Evolutionary conservation across 1,284 basidiomycete genomes (phyloP), one percentile per base, ranked within the genome.

Genomic region (Malassezia restricta): DNA sequence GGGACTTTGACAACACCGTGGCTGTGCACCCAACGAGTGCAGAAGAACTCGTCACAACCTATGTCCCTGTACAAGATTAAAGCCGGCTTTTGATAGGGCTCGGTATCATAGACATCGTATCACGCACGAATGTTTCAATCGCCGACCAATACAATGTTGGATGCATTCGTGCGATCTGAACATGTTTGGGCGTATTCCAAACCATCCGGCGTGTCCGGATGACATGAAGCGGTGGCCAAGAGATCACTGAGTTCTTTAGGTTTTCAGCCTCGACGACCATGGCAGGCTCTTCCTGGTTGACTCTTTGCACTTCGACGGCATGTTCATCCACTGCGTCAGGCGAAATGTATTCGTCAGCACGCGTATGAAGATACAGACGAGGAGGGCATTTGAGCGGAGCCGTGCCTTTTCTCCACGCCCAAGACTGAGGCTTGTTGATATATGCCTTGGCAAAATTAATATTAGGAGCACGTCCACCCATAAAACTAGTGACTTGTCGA

Each of bases 1-100:
- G 58, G 44, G 65, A 73, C 56, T 68, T 73, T 62, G 66, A 70
- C 49, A 58, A 66, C 48, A 73, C 70, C 6, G 68, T 70, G 38
- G 69, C 69, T 24, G 68, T 73, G 41, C 70, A 73, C 52, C 70
- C 70, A 2, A 70, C 69, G 2, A 61, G 61, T n/a, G 61, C 62
- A 1, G 70, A 73, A 45, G 70, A 71, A 49, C 52, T 66, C 6
- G 64, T 65, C 4, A 67, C 63, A 8, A 62, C 49, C 14, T 51
- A 47, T 24, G 32, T 15, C 3, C 54, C 49, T 7, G 48, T 51
- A 5, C 28, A 54, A 15, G 52, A 54, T 12, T 54, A 54, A 27
- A 44, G 43, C 33, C 33, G 33, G 33, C 33, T 35, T 38, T 47
- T 49, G 40, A 30, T 20, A 24, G 35, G 29, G 5, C 20, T 14